Percentiles rank a stretch among this genome's conserved stretches.
Conservation (phyloP, 2,329 filamentous ascomycete species). For the Colletotrichum higginsianum region DNA sequence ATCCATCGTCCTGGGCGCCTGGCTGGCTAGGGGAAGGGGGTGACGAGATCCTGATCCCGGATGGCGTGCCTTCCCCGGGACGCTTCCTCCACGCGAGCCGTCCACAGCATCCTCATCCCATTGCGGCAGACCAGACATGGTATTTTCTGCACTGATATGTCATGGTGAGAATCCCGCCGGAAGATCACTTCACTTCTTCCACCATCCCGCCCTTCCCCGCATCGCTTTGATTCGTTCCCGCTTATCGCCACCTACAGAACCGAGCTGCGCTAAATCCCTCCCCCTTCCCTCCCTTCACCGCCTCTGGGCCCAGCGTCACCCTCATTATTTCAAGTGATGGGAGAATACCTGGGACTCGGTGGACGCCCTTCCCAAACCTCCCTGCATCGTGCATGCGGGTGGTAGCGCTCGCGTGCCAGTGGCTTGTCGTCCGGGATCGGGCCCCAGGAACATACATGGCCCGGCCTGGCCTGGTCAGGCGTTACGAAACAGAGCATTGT, state of each 20-base stretch:
- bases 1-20: neutral
- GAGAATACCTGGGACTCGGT: neutral
- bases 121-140: neutral
- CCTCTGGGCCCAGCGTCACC: neutral
- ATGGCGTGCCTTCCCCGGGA: constrained; percentile 17
- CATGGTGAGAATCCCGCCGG: neutral
- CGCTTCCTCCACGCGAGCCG: neutral
- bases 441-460: neutral
- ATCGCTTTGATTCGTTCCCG: constrained; percentile 32
- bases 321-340: neutral
- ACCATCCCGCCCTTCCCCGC: constrained; percentile 13
- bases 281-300: constrained; percentile 27
- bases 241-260: constrained; percentile 30
- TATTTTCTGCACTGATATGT: neutral
- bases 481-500: constrained; percentile 4
- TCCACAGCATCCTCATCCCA: neutral
- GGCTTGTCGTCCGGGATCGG: neutral
- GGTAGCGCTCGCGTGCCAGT: constrained; percentile 19
- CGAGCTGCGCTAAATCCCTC: constrained; percentile 24
- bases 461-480: neutral
- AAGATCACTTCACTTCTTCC: constrained; percentile 18
- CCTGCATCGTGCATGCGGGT: constrained; percentile 38
- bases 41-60: constrained; percentile 3
- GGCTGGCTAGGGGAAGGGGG: neutral
- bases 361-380: constrained; percentile 4